A percentile compares a stretch with the other conserved stretches of the same genome.
These are phyloP conservation scores for Rhodotorula kratochvilovae DNA, from an alignment of 768 basidiomycete genomes.

Conservation along the genomic window DNA sequence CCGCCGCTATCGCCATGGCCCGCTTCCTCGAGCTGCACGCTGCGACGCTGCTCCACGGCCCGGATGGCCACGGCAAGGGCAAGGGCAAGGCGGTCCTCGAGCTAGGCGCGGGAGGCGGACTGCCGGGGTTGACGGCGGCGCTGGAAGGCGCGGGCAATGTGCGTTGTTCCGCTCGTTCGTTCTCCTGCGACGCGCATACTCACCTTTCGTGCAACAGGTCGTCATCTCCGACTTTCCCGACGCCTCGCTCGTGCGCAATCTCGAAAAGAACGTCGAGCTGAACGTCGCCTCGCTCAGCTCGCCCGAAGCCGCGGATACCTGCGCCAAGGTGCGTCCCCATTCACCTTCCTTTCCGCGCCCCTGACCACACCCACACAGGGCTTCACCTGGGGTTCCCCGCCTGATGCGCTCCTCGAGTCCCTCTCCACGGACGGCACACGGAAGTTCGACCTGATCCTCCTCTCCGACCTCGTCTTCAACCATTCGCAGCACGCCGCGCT, in stretches of 20 bases:
- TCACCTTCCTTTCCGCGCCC: conserved; percentile 16
- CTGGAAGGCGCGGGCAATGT: conserved; percentile 69
- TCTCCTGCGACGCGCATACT: neutral
- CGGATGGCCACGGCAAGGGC: conserved; percentile 24
- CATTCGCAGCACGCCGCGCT: conserved; percentile 71
- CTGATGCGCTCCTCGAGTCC: conserved; percentile 52
- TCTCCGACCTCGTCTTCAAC: conserved; percentile 72
- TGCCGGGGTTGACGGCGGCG: conserved; percentile 73
- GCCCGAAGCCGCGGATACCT: neutral
- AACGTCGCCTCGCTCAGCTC: conserved; percentile 52
- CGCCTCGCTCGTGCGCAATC: conserved; percentile 64
- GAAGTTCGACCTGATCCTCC: conserved; percentile 72
- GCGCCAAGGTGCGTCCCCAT: conserved; percentile 34
- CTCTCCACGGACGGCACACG: conserved; percentile 29
- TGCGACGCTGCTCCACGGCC: conserved; percentile 21
- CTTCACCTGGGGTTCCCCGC: conserved; percentile 72
- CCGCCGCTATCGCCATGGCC: conserved; percentile 44
- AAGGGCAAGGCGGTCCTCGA: conserved; percentile 62
- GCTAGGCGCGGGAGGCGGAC: conserved; percentile 85
- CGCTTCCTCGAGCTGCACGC: conserved; percentile 45
- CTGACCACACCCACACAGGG: conserved; percentile 60
- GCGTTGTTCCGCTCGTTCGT: conserved; percentile 32
- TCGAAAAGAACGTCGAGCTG: conserved; percentile 60
- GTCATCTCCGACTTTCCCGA: conserved; percentile 94
- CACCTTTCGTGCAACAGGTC: conserved; percentile 52